These are phyloP conservation scores for Mycena alexandri DNA, from an alignment of 768 basidiomycete genomes.

Conservation along the genomic window DNA sequence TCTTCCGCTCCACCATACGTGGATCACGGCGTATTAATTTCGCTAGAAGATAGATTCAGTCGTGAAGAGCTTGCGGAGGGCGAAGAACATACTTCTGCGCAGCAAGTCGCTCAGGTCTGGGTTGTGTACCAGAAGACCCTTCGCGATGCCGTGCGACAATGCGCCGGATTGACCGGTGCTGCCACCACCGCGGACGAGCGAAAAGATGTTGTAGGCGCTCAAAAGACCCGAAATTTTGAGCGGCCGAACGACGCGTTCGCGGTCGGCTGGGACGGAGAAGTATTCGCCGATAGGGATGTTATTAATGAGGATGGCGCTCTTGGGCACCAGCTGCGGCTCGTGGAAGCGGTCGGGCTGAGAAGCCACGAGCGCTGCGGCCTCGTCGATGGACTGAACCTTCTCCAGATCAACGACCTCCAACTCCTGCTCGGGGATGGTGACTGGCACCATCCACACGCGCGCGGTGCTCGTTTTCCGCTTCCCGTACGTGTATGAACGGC, in stretches of 20 bases:
- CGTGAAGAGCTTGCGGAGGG: slow-evolving; percentile 16
- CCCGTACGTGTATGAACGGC: slow-evolving; percentile 90
- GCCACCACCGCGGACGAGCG: slow-evolving; percentile 87
- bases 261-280: slow-evolving; percentile 81
- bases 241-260: slow-evolving; percentile 86
- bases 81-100: slow-evolving; percentile 70
- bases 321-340: slow-evolving; percentile 52
- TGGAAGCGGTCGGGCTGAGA: slow-evolving; percentile 35
- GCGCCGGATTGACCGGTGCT: slow-evolving; percentile 95
- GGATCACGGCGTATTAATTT: slow-evolving; percentile 92
- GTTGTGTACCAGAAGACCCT: slow-evolving; percentile 79
- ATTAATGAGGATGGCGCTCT: slow-evolving; percentile 86
- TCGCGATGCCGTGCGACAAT: slow-evolving; percentile 80
- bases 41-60: slow-evolving; percentile 59
- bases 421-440: slow-evolving; percentile 34
- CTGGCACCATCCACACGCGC: slow-evolving; percentile 92
- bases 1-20: slow-evolving; percentile 98
- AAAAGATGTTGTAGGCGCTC: slow-evolving; percentile 86
- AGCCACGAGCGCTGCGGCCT: slow-evolving; percentile 30
- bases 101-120: slow-evolving; percentile 75
- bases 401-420: slow-evolving; percentile 43
- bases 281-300: slow-evolving; percentile 82
- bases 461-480: slow-evolving; percentile 92
- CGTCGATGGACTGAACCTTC: slow-evolving; percentile 39
- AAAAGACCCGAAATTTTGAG: slow-evolving; percentile 86